Conservation (phyloP, 75 land plant genomes). For the Cunninghamia lanceolata region DNA sequence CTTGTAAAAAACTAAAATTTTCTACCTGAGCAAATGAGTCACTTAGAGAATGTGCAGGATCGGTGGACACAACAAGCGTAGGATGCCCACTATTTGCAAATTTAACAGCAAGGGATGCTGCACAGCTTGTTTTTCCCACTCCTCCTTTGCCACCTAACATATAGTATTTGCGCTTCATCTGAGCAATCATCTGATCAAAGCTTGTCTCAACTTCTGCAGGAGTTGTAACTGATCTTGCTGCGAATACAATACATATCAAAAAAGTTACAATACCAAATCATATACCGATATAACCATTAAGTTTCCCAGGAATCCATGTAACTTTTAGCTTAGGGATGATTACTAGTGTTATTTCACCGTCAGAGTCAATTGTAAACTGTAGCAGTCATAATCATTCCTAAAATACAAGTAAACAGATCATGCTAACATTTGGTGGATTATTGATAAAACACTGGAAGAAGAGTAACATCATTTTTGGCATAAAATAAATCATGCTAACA, state of each 20-base stretch:
- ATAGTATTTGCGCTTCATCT: slow-evolving; percentile 63
- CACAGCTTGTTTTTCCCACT: slow-evolving; percentile 94
- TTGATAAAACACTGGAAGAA: background rate
- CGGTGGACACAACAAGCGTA: slow-evolving; percentile 88
- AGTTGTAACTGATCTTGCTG: slow-evolving; percentile 72
- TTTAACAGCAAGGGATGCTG: slow-evolving; percentile 91
- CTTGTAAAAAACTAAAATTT: background rate
- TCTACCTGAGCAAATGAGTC: slow-evolving; percentile 90
- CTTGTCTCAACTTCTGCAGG: slow-evolving; percentile 56
- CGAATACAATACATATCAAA: background rate
- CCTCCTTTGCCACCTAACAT: slow-evolving; percentile 95
- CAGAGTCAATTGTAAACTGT: background rate
- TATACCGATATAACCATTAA: background rate
- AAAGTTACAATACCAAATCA: slow-evolving; percentile 4
- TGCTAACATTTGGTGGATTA: background rate
- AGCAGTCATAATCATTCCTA: background rate
- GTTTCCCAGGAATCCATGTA: background rate
- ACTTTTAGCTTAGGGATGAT: background rate
- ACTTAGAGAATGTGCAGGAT: slow-evolving; percentile 92
- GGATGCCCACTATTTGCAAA: slow-evolving; percentile 90
- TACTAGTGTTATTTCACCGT: background rate
- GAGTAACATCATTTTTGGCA: background rate
- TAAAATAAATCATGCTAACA: background rate
- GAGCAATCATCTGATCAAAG: slow-evolving; percentile 73
- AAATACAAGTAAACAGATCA: background rate